Conservation (phyloP, 148 eudicot genomes). For the Rhododendron vialii region DNA sequence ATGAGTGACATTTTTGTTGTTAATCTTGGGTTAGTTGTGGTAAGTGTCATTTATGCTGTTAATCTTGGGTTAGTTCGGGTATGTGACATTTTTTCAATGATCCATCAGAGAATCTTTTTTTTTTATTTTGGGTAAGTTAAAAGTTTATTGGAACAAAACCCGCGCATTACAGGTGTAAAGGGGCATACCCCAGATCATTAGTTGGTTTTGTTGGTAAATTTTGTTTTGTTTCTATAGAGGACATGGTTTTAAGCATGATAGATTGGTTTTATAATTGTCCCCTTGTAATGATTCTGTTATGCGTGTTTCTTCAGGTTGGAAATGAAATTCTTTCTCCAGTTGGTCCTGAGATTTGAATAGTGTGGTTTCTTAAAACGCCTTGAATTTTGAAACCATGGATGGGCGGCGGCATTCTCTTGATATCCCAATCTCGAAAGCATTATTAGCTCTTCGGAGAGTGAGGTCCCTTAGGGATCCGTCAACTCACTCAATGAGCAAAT, state of each 20-base stretch:
- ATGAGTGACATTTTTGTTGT: too few species aligned
- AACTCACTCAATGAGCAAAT: conserved; percentile 75
- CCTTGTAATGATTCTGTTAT: neutral
- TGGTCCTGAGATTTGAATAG: neutral
- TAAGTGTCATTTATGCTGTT: neutral
- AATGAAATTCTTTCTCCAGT: conserved; percentile 6
- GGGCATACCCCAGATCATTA: too few species aligned
- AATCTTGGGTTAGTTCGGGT: neutral
- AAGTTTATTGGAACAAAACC: too few species aligned
- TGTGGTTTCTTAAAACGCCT: neutral
- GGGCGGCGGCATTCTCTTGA: conserved; percentile 92
- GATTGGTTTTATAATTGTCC: neutral
- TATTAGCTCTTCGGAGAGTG: conserved; percentile 88
- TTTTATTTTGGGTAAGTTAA: too few species aligned
- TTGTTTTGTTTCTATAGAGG: neutral
- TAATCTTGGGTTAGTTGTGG: neutral
- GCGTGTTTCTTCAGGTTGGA: conserved; percentile 20
- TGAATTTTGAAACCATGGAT: conserved; percentile 47
- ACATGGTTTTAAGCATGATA: neutral
- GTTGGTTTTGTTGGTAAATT: neutral
- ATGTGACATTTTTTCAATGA: neutral
- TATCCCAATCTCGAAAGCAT: conserved; percentile 73
- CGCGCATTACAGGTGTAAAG: too few species aligned
- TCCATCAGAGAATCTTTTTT: neutral
- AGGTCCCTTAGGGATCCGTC: conserved; percentile 95